A percentile compares a stretch with the other conserved stretches of the same genome.
Conservation (phyloP, 2,329 filamentous ascomycete species). For the Akanthomyces muscarius region DNA sequence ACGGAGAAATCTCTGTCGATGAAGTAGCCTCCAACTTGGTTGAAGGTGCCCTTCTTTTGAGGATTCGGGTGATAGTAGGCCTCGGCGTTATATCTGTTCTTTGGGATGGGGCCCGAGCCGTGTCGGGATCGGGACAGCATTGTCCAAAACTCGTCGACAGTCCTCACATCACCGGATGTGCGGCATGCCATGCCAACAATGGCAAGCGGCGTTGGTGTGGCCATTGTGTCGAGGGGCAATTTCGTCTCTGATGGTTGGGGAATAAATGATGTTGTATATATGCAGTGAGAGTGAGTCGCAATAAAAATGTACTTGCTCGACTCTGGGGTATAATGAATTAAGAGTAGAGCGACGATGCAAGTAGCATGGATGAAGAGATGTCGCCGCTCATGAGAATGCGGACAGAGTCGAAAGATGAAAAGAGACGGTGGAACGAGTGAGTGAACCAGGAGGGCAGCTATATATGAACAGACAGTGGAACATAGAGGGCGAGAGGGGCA, state of each 20-base stretch:
- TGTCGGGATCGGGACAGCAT: constrained; percentile 38
- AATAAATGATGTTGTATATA: constrained; percentile 1
- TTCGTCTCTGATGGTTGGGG: background rate
- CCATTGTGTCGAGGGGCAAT: background rate
- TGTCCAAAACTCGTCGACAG: constrained; percentile 42
- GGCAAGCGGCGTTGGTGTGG: constrained; percentile 34
- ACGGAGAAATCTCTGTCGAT: constrained; percentile 42
- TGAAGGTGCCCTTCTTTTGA: constrained; percentile 38
- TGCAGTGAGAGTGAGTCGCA: constrained; percentile 2
- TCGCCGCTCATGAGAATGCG: constrained; percentile 6
- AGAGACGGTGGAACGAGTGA: background rate
- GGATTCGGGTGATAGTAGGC: constrained; percentile 41
- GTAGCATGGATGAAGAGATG: background rate
- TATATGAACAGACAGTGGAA: constrained; percentile 8
- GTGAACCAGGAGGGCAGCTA: constrained; percentile 8
- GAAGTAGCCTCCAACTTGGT: constrained; percentile 37
- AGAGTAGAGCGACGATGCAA: background rate
- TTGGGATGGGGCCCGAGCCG: constrained; percentile 40
- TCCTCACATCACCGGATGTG: constrained; percentile 40
- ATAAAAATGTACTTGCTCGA: constrained; percentile 10
- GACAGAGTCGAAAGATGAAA: background rate
- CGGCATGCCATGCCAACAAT: constrained; percentile 47
- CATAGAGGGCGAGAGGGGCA: background rate
- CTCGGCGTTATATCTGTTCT: constrained; percentile 44
- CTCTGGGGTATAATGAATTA: constrained; percentile 13